Percentiles rank a stretch among this genome's conserved stretches.
phyloP scores from a whole-genome alignment of 352 stramenopile species.

The Pseudoperonospora humuli region DNA sequence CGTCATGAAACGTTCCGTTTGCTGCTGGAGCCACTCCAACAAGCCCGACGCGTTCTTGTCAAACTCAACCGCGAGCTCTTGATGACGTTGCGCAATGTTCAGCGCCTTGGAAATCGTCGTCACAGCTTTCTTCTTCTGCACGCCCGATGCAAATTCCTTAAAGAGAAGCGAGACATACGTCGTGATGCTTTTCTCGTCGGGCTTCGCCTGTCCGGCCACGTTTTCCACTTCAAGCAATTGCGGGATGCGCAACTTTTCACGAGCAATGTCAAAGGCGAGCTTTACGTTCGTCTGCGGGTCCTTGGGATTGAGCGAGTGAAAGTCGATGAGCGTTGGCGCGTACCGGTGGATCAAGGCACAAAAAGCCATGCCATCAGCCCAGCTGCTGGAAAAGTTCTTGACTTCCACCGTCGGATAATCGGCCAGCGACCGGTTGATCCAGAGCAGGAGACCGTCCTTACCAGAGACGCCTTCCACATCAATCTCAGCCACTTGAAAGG shows the following conservation, averaged over 20 bases:
- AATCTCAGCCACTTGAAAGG: conserved; percentile 82
- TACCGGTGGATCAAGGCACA: conserved; percentile 88
- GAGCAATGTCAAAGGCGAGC: conserved; percentile 77
- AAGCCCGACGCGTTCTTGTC: conserved; percentile 55
- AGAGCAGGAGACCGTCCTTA: conserved; percentile 87
- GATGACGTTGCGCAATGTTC: conserved; percentile 84
- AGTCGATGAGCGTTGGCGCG: conserved; percentile 81
- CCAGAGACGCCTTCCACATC: conserved; percentile 85
- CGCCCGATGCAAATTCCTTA: conserved; percentile 85
- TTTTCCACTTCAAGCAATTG: conserved; percentile 83
- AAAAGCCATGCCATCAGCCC: conserved; percentile 85
- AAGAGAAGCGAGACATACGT: conserved; percentile 89
- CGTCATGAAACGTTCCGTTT: conserved; percentile 72
- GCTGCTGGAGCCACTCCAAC: conserved; percentile 61
- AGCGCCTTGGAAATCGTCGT: conserved; percentile 88
- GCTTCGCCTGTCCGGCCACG: conserved; percentile 75
- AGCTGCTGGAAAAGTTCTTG: conserved; percentile 85
- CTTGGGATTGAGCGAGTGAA: conserved; percentile 55
- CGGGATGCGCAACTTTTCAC: conserved; percentile 82
- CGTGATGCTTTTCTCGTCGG: conserved; percentile 89
- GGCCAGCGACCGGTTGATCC: conserved; percentile 79
- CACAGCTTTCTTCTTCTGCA: conserved; percentile 87
- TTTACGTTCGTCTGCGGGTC: conserved; percentile 70
- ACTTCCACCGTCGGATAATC: conserved; percentile 83
- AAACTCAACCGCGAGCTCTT: conserved; percentile 75